Evolutionary conservation across 1,139 yeast genomes (phyloP).

Genomic region (Geotrichum fermentans): DNA sequence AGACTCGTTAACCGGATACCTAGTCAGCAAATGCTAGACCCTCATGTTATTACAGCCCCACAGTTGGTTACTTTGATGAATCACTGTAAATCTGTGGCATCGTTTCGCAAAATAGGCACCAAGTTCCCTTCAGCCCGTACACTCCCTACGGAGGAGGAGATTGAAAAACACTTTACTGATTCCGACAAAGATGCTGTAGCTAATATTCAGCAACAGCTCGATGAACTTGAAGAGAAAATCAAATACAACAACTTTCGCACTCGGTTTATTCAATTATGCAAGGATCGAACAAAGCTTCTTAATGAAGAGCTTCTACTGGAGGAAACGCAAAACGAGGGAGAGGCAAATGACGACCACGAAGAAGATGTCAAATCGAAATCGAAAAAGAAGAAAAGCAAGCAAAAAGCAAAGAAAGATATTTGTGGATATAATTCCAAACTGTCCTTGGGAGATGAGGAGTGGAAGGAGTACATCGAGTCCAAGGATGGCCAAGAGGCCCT

Average conservation of each 20-base stretch:
- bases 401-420: constrained; percentile 35
- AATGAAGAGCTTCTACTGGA: constrained; percentile 19
- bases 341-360: constrained; percentile 19
- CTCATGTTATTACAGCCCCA: constrained; percentile 22
- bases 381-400: constrained; percentile 13
- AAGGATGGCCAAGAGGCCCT: constrained; percentile 7
- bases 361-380: not conserved
- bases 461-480: constrained; percentile 20
- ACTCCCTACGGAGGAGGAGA: constrained; percentile 12
- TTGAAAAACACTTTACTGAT: constrained; percentile 18
- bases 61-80: constrained; percentile 38
- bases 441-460: constrained; percentile 28
- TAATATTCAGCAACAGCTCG: constrained; percentile 27
- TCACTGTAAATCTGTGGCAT: constrained; percentile 36
- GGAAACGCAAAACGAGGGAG: constrained; percentile 20
- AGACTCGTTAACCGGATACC: constrained; percentile 21
- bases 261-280: constrained; percentile 19
- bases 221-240: constrained; percentile 22
- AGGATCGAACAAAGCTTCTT: constrained; percentile 20
- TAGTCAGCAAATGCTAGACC: constrained; percentile 16
- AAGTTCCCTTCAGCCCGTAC: constrained; percentile 20
- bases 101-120: constrained; percentile 36
- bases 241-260: constrained; percentile 21
- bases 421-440: constrained; percentile 42
- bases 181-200: constrained; percentile 29